Evolutionary conservation across 2,329 filamentous ascomycete species (phyloP).

Genomic region (Phyllosticta paracitricarpa): DNA sequence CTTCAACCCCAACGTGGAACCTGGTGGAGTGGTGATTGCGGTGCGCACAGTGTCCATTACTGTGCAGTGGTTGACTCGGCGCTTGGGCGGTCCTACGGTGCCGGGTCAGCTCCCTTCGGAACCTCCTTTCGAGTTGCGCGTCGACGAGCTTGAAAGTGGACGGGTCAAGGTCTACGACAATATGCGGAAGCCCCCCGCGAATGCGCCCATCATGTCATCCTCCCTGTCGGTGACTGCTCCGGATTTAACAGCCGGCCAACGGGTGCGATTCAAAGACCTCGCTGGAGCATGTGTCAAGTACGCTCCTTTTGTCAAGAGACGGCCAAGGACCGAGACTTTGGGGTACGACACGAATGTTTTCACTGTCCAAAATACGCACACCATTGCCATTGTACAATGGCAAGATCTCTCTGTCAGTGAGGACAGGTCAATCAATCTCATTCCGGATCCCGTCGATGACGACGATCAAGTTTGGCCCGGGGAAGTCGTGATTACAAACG

Average conservation of each 20-base stretch:
- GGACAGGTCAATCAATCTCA: conserved; percentile 35
- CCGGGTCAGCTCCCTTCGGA: conserved; percentile 14
- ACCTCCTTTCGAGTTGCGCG: conserved; percentile 23
- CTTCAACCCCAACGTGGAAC: conserved; percentile 40
- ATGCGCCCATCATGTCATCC: conserved; percentile 13
- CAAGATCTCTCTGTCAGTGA: conserved; percentile 45
- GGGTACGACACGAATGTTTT: conserved; percentile 52
- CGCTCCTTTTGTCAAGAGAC: conserved; percentile 31
- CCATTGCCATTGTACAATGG: conserved; percentile 47
- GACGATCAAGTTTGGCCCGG: conserved; percentile 49
- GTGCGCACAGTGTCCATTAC: conserved; percentile 36
- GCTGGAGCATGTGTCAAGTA: conserved; percentile 43
- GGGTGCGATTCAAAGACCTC: conserved; percentile 47
- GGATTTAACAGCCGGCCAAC: conserved; percentile 35
- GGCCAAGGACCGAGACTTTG: conserved; percentile 38
- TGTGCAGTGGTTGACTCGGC: conserved; percentile 44
- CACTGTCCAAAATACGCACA: conserved; percentile 39
- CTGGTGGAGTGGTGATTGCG: conserved; percentile 44
- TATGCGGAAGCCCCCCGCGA: conserved; percentile 16
- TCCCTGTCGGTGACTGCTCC: conserved; percentile 7
- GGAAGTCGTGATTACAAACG: conserved; percentile 42
- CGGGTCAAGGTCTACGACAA: conserved; percentile 35
- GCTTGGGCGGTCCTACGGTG: conserved; percentile 22
- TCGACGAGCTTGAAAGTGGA: conserved; percentile 33
- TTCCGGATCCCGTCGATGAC: conserved; percentile 43